Percentiles rank a stretch among this genome's conserved stretches.
phyloP scores from a whole-genome alignment of 2,329 filamentous ascomycete species.

The Grosmannia penicillata region DNA sequence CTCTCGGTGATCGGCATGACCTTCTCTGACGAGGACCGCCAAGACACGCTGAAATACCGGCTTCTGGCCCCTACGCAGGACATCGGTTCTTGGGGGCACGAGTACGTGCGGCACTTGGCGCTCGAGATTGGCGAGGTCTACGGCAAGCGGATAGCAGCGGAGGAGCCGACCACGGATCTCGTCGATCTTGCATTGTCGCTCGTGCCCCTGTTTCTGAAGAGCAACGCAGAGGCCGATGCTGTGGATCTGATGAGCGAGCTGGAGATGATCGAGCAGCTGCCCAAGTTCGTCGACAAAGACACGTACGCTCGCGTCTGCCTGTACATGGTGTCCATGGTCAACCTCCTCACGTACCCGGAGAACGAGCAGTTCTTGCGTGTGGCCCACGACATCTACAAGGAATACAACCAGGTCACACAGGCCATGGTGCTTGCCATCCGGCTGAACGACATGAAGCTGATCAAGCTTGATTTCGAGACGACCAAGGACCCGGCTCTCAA shows the following conservation, averaged over 20 bases:
- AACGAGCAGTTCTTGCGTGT: slow-evolving; percentile 91
- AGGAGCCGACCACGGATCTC: slow-evolving; percentile 71
- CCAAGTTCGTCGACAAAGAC: slow-evolving; percentile 81
- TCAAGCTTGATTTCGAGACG: slow-evolving; percentile 63
- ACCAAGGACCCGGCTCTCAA: slow-evolving; percentile 70
- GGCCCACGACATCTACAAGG: slow-evolving; percentile 83
- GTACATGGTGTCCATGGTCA: slow-evolving; percentile 99
- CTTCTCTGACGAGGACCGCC: slow-evolving; percentile 87
- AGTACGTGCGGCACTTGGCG: slow-evolving; percentile 91
- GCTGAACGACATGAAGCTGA: slow-evolving; percentile 73
- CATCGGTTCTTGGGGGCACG: slow-evolving; percentile 94
- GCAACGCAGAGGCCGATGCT: slow-evolving; percentile 95
- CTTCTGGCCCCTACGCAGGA: slow-evolving; percentile 81
- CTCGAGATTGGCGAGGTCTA: slow-evolving; percentile 94
- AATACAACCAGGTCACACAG: slow-evolving; percentile 84
- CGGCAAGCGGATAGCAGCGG: slow-evolving; percentile 70
- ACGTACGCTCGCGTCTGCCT: slow-evolving; percentile 87
- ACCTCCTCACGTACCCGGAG: slow-evolving; percentile 90
- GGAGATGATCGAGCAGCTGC: slow-evolving; percentile 88
- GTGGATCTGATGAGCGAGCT: slow-evolving; percentile 95
- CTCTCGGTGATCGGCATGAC: slow-evolving; percentile 98
- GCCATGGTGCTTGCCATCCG: slow-evolving; percentile 91
- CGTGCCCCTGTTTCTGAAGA: slow-evolving; percentile 88
- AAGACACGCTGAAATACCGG: slow-evolving; percentile 93
- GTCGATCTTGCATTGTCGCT: slow-evolving; percentile 71